Evolutionary conservation across 2,329 filamentous ascomycete genomes (phyloP).

Genomic region (Phaeoacremonium minimum): DNA sequence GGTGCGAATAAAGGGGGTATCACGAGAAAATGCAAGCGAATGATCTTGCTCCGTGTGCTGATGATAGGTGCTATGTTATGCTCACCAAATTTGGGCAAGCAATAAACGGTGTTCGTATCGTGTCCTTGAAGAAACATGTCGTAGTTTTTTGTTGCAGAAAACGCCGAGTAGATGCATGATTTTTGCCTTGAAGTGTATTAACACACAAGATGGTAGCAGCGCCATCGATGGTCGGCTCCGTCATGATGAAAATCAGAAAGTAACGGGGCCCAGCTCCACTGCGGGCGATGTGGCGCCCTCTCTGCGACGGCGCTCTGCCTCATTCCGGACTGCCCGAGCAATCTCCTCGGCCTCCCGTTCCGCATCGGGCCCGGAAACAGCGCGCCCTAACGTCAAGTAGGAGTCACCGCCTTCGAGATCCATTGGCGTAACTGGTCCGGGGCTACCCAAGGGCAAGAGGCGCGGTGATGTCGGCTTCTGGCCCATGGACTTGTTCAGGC

Average conservation of each 20-base stretch:
- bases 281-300: constrained; percentile 25
- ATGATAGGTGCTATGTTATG: too few species aligned
- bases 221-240: neutral
- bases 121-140: too few species aligned
- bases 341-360: constrained; percentile 19
- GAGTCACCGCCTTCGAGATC: constrained; percentile 40
- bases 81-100: too few species aligned
- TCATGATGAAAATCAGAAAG: constrained; percentile 15
- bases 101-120: too few species aligned
- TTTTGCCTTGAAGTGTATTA: too few species aligned
- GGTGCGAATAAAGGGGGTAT: too few species aligned
- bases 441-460: constrained; percentile 50
- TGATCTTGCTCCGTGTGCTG: too few species aligned
- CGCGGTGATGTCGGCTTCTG: constrained; percentile 46
- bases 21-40: too few species aligned
- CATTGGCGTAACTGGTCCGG: constrained; percentile 59
- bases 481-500: constrained; percentile 29
- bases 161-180: too few species aligned
- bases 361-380: constrained; percentile 12
- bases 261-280: constrained; percentile 22
- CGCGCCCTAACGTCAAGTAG: constrained; percentile 25
- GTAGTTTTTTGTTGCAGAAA: too few species aligned
- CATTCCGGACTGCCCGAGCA: constrained; percentile 21
- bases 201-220: too few species aligned
- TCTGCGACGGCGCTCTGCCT: constrained; percentile 24